Evolutionary conservation across 2,329 filamentous ascomycete species (phyloP), one percentile per base, ranked within the genome.

Genomic region (Fusarium sp.): DNA sequence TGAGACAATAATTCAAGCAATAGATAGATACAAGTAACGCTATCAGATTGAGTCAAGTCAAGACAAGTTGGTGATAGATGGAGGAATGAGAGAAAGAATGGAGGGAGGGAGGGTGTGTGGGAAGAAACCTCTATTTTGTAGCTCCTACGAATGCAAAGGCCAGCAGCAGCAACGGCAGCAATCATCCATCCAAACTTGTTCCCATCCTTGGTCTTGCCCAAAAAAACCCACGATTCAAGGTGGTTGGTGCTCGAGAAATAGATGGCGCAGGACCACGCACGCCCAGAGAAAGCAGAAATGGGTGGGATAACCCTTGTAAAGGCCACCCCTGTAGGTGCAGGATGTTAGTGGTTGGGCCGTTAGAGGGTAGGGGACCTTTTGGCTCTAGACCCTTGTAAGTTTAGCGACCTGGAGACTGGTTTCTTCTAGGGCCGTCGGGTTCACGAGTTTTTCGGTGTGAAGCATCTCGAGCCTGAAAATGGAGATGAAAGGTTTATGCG

Each of bases 161-260:
- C 28, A 31, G 39, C 39, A 42, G 31, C 31, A 47, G n/a, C 48
- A 35, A 51, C n/a, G 11, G 31, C 31, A 11, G 48, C 48, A 51
- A 51, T 48, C 33, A 22, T 60, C 38, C 49, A 70, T 66, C 51
- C 42, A 70, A 73, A 58, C 55, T 56, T 54, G 38, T 45, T 36
- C 41, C 38, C 58, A 56, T 69, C 45, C 56, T 72, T 35, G 55
- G n/a, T 31, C 22, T 14, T 41, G 11, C 18, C 44, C 41, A 44
- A 18, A 55, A 33, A 39, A 58, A 49, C 39, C 41, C 39, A 39
- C 33, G 47, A 61, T 63, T 36, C 35, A 52, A 58, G 68, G 72
- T 72, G 72, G 72, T 74, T 74, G 72, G 72, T 70, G 59, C 71
- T 63, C 62, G 42, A 38, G 68, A 69, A 72, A 74, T 49, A 59